Evolutionary conservation across 2,329 filamentous ascomycete species (phyloP).

Genomic region (Seiridium unicorne): DNA sequence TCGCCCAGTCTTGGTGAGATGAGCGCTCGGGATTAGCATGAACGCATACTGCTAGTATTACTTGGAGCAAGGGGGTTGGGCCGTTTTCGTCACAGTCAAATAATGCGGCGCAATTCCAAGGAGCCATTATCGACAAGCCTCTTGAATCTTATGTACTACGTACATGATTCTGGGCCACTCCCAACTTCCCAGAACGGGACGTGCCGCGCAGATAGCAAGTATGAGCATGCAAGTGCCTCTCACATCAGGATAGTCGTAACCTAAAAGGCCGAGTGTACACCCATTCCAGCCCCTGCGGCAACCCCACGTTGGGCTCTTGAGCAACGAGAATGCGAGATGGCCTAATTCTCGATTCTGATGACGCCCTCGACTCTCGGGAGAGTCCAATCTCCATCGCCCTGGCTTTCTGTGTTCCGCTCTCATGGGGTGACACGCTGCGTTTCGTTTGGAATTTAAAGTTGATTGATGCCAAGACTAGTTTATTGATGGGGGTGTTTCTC

Average conservation of each 20-base stretch:
- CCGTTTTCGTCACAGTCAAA: neutral
- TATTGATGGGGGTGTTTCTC: neutral
- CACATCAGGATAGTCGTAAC: neutral
- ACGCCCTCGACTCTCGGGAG: neutral
- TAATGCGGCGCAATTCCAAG: neutral
- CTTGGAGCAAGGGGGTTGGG: no score
- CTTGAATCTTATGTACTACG: neutral
- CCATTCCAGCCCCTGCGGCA: neutral
- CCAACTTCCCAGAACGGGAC: conserved; percentile 5
- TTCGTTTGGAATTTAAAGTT: conserved; percentile 8
- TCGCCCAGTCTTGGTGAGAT: no score
- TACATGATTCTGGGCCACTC: neutral
- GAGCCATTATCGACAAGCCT: neutral
- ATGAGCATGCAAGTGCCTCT: neutral
- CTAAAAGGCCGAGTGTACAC: neutral
- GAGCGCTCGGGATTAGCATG: no score
- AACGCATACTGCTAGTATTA: no score
- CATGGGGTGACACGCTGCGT: neutral
- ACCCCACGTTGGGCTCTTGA: neutral
- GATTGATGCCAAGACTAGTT: conserved; percentile 5
- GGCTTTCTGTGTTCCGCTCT: neutral
- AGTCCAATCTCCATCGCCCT: neutral
- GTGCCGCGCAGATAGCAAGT: neutral
- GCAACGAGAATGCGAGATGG: neutral
- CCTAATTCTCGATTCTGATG: neutral